These are phyloP conservation scores for Prunus mume DNA, from an alignment of 306 rosid genomes.

Conservation along the genomic window DNA sequence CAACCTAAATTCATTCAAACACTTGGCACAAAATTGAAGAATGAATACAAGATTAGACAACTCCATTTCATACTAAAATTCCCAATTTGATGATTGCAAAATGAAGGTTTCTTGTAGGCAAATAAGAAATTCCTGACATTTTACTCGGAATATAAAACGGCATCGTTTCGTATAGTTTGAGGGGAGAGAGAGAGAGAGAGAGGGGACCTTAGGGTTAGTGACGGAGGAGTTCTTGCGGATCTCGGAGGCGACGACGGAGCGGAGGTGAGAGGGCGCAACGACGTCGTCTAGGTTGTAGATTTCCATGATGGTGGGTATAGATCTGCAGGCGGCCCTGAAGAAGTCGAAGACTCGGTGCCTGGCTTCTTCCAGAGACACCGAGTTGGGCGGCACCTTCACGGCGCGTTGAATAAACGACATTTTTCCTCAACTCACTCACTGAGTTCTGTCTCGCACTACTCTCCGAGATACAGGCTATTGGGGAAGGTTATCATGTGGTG, in stretches of 20 bases:
- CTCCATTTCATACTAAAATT: background rate
- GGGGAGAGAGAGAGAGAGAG: background rate
- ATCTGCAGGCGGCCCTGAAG: constrained; percentile 78
- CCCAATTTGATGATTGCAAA: background rate
- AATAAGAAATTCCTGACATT: background rate
- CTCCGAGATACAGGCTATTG: background rate
- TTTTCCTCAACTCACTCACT: constrained; percentile 12
- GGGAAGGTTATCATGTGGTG: background rate
- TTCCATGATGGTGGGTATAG: constrained; percentile 73
- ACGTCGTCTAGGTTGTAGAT: constrained; percentile 78
- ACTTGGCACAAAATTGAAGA: background rate
- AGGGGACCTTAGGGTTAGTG: constrained; percentile 72
- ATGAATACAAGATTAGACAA: too few species aligned
- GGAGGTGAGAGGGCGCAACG: constrained; percentile 58
- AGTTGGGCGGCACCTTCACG: constrained; percentile 85
- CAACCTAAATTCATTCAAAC: background rate
- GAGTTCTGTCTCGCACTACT: constrained; percentile 14
- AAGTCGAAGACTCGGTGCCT: constrained; percentile 69
- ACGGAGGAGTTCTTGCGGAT: constrained; percentile 70
- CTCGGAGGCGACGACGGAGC: constrained; percentile 74
- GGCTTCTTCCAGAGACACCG: constrained; percentile 78
- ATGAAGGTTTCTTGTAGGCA: background rate
- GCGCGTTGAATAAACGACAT: constrained; percentile 55
- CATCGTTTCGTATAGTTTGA: background rate
- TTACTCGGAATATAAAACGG: background rate